These are phyloP conservation scores for Colletotrichum eremochloae DNA, from an alignment of 2,329 filamentous ascomycete species.

Conservation along the genomic window DNA sequence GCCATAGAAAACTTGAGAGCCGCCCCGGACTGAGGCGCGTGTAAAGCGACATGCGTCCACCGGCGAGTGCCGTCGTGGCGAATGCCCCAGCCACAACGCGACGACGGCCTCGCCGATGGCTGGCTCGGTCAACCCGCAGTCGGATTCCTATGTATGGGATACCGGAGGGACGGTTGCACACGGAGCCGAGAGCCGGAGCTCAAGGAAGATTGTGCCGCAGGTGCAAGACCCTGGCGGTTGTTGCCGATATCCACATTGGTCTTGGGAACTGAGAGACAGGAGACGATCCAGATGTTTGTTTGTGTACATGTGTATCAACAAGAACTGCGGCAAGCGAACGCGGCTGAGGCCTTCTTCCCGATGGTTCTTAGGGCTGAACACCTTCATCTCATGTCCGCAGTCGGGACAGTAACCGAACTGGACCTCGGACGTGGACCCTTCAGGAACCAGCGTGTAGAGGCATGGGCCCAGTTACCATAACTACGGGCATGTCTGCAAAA, in stretches of 20 bases:
- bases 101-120: slow-evolving; percentile 28
- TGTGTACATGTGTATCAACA: neutral
- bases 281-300: neutral
- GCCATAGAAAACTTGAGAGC: slow-evolving; percentile 18
- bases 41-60: slow-evolving; percentile 16
- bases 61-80: slow-evolving; percentile 11
- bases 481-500: slow-evolving; percentile 21
- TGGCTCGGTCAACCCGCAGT: slow-evolving; percentile 18
- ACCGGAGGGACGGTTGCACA: slow-evolving; percentile 9
- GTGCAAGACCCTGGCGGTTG: neutral
- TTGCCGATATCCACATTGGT: too few species aligned
- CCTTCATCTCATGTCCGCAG: slow-evolving; percentile 23
- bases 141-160: neutral
- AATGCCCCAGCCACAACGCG: slow-evolving; percentile 25
- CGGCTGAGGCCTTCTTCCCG: slow-evolving; percentile 4
- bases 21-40: slow-evolving; percentile 1
- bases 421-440: slow-evolving; percentile 7
- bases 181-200: slow-evolving; percentile 26
- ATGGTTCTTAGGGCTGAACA: neutral
- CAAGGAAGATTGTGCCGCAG: neutral
- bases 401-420: slow-evolving; percentile 23
- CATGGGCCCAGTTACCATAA: slow-evolving; percentile 23
- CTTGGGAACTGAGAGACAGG: too few species aligned
- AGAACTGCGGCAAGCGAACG: neutral
- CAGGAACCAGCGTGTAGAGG: slow-evolving; percentile 10